These are phyloP conservation scores for Beta lomatogona DNA, from an alignment of 179 eudicot genomes.

Conservation along the genomic window DNA sequence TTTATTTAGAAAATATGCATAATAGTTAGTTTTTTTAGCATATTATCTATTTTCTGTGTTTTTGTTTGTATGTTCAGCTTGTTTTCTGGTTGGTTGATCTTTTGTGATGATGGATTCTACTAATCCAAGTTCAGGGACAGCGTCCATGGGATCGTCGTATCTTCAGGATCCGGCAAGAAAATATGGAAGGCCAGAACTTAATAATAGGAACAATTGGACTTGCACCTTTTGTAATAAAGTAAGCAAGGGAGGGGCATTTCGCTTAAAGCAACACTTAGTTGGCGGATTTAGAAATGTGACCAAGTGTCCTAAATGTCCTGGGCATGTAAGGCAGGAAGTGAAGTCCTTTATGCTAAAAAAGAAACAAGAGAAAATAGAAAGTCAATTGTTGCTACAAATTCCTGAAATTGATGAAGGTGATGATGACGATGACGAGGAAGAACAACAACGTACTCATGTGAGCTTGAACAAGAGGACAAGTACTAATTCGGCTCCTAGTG, in stretches of 20 bases:
- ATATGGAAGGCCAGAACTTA: not conserved
- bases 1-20: too few relatives aligned
- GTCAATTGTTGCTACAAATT: not conserved
- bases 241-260: not conserved
- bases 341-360: conserved; percentile 4
- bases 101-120: too few relatives aligned
- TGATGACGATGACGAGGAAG: not conserved
- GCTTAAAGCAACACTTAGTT: conserved; percentile 22
- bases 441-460: too few relatives aligned
- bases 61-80: too few relatives aligned
- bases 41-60: too few relatives aligned
- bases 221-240: conserved; percentile 9
- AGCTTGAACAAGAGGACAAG: not conserved
- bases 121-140: not conserved
- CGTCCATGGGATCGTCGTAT: not conserved
- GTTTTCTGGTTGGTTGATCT: too few relatives aligned
- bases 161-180: not conserved
- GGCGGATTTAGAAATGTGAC: not conserved
- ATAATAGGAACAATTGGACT: conserved; percentile 4
- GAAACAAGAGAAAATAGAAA: not conserved
- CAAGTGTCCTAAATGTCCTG: not conserved
- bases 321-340: not conserved
- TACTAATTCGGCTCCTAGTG: not conserved
- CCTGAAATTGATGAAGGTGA: not conserved
- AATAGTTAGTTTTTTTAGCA: too few relatives aligned